Conservation (phyloP, 371 early-diverging fungal species). For the Caulochytrium protostelioides region DNA sequence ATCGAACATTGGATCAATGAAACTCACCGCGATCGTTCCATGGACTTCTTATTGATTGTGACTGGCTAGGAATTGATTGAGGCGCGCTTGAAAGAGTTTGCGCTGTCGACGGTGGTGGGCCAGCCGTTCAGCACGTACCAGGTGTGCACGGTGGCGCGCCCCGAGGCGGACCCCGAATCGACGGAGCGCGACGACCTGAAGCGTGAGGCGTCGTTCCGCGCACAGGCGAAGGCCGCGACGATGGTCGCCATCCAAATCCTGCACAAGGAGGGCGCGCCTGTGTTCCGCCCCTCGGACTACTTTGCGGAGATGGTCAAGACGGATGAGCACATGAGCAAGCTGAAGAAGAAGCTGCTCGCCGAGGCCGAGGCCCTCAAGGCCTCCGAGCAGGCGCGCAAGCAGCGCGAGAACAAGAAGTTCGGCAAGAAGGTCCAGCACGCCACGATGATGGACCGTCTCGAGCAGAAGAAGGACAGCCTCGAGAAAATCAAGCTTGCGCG, state of each 20-base stretch:
- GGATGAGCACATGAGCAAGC: constrained; percentile 73
- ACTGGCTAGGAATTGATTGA: too few species aligned
- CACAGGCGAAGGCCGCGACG: constrained; percentile 68
- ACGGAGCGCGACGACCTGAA: constrained; percentile 69
- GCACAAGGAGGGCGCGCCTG: constrained; percentile 40
- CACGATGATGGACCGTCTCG: constrained; percentile 54
- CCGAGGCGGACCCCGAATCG: too few species aligned
- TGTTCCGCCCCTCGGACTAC: constrained; percentile 66
- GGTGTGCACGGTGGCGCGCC: too few species aligned
- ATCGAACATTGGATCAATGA: too few species aligned
- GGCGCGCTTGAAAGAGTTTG: too few species aligned
- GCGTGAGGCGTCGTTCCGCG: constrained; percentile 68
- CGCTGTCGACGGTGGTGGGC: too few species aligned
- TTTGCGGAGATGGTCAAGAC: constrained; percentile 92
- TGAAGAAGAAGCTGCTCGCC: constrained; percentile 59
- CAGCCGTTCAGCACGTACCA: too few species aligned
- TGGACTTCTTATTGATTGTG: too few species aligned
- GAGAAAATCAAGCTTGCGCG: constrained; percentile 67
- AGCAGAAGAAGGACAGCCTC: constrained; percentile 54
- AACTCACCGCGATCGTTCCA: too few species aligned
- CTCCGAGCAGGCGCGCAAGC: constrained; percentile 61
- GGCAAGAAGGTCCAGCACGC: constrained; percentile 90
- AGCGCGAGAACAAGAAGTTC: constrained; percentile 76
- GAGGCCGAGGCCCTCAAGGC: constrained; percentile 56
- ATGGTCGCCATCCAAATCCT: constrained; percentile 34